phyloP scores from a whole-genome alignment of 2,329 filamentous ascomycete genomes.

The Rhinocladiella mackenziei region DNA sequence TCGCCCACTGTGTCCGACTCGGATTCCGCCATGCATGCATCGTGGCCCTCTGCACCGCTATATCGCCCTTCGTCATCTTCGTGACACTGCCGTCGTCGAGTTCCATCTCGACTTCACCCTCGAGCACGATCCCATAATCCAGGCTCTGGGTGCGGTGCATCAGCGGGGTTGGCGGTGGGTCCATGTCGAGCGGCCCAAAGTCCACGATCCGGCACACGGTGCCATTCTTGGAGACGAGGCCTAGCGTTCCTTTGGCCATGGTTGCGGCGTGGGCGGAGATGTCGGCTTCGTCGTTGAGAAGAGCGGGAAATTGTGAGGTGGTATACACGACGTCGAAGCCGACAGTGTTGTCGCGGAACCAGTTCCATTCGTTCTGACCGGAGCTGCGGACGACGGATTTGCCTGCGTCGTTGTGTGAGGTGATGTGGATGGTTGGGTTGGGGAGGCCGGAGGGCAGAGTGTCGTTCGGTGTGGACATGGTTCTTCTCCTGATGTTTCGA shows the following conservation, averaged over 20 bases:
- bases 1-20: slow-evolving; percentile 13
- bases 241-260: slow-evolving; percentile 28
- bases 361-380: background rate
- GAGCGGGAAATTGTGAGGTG: slow-evolving; percentile 34
- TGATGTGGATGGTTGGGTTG: background rate
- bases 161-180: no score
- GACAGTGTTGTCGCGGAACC: background rate
- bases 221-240: slow-evolving; percentile 33
- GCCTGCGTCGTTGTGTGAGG: background rate
- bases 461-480: no score
- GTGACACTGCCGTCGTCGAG: slow-evolving; percentile 49
- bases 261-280: slow-evolving; percentile 32
- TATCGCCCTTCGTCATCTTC: slow-evolving; percentile 48
- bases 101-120: slow-evolving; percentile 50
- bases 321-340: slow-evolving; percentile 30
- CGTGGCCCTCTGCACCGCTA: slow-evolving; percentile 51
- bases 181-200: slow-evolving; percentile 42
- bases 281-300: slow-evolving; percentile 36
- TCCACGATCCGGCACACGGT: slow-evolving; percentile 26
- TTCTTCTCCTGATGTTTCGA: no score
- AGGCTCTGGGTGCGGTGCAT: slow-evolving; percentile 53
- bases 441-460: no score
- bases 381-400: background rate
- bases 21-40: slow-evolving; percentile 39
- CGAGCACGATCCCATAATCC: slow-evolving; percentile 53